Percentiles rank a stretch among this genome's conserved stretches.
Evolutionary conservation across 108 stramenopile species (phyloP).

Genomic region (Pinguiococcus pyrenoidosus): DNA sequence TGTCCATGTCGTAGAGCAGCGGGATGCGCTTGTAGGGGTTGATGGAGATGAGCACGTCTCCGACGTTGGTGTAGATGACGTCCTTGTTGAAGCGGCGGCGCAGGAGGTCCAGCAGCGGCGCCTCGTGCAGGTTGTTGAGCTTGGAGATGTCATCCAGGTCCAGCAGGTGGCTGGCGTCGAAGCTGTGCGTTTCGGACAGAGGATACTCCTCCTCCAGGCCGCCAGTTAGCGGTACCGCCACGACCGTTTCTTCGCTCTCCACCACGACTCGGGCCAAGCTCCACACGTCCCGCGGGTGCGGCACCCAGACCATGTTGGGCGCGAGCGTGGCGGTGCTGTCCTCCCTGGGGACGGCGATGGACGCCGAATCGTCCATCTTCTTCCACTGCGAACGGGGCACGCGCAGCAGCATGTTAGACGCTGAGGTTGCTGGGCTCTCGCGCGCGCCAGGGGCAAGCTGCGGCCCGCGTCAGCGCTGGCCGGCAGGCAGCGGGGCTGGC

Average conservation of each 20-base stretch:
- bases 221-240: neutral
- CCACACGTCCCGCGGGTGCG: neutral
- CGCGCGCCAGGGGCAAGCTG: too few relatives aligned
- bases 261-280: slow-evolving; percentile 1
- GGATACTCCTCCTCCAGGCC: neutral
- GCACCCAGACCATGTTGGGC: slow-evolving; percentile 4
- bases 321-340: too few relatives aligned
- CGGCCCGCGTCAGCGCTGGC: too few relatives aligned
- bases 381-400: too few relatives aligned
- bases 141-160: slow-evolving; percentile 38
- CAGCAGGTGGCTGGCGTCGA: slow-evolving; percentile 35
- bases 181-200: slow-evolving; percentile 25
- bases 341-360: too few relatives aligned
- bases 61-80: slow-evolving; percentile 95
- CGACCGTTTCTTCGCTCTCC: neutral
- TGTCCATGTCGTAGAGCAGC: slow-evolving; percentile 36
- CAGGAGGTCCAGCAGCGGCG: slow-evolving; percentile 41
- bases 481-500: too few relatives aligned
- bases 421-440: too few relatives aligned
- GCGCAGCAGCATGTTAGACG: too few relatives aligned
- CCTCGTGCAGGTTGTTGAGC: slow-evolving; percentile 52
- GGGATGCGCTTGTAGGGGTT: slow-evolving; percentile 67
- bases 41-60: slow-evolving; percentile 94
- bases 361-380: too few relatives aligned
- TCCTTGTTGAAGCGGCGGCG: slow-evolving; percentile 35